A percentile compares a stretch with the other conserved stretches of the same genome.
Conservation (phyloP, 768 basidiomycete genomes). For the Kwoniella shandongensis region DNA sequence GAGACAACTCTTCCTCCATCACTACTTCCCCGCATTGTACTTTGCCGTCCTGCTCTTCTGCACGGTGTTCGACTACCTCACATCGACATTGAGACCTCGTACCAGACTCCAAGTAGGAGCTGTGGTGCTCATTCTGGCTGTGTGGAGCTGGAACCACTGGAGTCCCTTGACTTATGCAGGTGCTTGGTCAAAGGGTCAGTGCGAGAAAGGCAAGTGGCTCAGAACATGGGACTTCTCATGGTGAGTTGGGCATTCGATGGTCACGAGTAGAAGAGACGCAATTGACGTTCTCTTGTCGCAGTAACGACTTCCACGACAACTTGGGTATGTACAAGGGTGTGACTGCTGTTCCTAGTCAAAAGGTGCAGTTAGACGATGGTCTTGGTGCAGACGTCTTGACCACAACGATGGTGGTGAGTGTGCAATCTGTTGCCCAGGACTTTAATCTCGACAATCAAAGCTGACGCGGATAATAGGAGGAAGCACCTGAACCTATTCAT, state of each 20-base stretch:
- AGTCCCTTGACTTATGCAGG: constrained; percentile 80
- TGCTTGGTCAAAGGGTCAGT: constrained; percentile 80
- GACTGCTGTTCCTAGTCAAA: constrained; percentile 18
- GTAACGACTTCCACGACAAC: constrained; percentile 51
- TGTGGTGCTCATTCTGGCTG: constrained; percentile 64
- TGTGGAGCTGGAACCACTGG: constrained; percentile 73
- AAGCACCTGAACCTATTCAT: constrained; percentile 47
- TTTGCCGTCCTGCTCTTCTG: constrained; percentile 64
- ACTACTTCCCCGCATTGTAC: constrained; percentile 90
- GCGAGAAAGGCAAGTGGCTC: constrained; percentile 75
- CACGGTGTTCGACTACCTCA: constrained; percentile 78
- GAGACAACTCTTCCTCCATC: constrained; percentile 95
- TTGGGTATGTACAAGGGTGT: constrained; percentile 37
- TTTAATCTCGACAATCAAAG: not conserved
- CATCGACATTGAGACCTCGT: constrained; percentile 72
- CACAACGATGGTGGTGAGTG: constrained; percentile 37
- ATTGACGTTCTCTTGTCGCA: constrained; percentile 4
- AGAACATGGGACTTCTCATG: constrained; percentile 97
- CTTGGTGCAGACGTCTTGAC: constrained; percentile 27
- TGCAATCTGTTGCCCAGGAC: no score
- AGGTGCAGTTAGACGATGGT: constrained; percentile 23
- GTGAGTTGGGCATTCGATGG: constrained; percentile 28
- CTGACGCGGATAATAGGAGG: constrained; percentile 25
- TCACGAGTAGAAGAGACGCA: not conserved
- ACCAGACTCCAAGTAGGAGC: constrained; percentile 77